Conservation (phyloP, 768 basidiomycete species). For the Gyrodon lividus region DNA sequence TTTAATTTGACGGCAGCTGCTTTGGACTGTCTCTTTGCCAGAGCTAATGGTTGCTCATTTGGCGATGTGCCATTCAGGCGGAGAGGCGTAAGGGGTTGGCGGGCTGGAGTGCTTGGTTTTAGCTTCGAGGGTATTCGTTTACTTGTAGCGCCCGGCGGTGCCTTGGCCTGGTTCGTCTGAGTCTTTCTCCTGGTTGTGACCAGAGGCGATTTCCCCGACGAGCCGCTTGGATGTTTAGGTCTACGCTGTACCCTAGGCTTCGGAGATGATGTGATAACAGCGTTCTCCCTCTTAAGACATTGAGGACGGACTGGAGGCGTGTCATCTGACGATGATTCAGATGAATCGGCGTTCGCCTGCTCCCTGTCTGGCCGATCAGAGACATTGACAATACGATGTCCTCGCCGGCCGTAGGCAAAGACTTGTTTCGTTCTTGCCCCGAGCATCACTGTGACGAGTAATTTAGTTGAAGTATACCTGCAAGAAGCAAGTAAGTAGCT, state of each 20-base stretch:
- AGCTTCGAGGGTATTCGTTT: conserved; percentile 16
- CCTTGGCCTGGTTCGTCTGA: conserved; percentile 21
- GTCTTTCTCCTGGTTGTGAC: conserved; percentile 32
- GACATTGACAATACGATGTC: conserved; percentile 56
- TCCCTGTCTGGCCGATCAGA: conserved; percentile 33
- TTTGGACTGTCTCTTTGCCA: conserved; percentile 24
- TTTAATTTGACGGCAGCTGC: conserved; percentile 8
- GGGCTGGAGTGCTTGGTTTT: conserved; percentile 21
- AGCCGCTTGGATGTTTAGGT: conserved; percentile 10
- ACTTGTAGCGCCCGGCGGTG: conserved; percentile 5
- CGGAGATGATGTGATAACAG: conserved; percentile 21
- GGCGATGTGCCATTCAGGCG: conserved; percentile 41
- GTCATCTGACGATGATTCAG: conserved; percentile 37
- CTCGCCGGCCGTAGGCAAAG: conserved; percentile 62
- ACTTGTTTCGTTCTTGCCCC: conserved; percentile 64
- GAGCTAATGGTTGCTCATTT: conserved; percentile 26
- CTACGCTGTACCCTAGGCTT: conserved; percentile 13
- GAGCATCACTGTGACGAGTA: conserved; percentile 41
- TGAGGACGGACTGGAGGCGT: conserved; percentile 19
- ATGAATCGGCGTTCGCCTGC: conserved; percentile 32
- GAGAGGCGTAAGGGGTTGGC: conserved; percentile 42
- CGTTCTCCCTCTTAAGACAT: conserved; percentile 22
- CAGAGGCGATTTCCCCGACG: conserved; percentile 19
- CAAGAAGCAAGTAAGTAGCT: not conserved
- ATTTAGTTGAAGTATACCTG: not conserved